Conservation (phyloP, 225 moss, liverwort and hornwort species). For the Pseudisothecium myosuroides region DNA sequence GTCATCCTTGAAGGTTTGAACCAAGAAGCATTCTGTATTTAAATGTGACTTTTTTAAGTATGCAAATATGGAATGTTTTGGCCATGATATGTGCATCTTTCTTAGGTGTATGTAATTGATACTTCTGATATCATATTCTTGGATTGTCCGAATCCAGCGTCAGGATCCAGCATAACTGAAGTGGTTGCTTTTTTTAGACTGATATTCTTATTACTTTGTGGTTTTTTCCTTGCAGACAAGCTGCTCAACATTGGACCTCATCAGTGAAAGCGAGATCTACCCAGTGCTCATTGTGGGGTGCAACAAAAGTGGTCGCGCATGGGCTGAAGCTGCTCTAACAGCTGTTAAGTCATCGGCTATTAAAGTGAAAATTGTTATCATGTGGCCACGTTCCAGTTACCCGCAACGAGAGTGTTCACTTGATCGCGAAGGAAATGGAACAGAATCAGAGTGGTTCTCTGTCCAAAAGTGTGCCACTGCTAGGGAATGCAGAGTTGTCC, state of each 20-base stretch:
- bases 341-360: conserved; percentile 10
- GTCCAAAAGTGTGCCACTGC: conserved; percentile 21
- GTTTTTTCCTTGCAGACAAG: neutral
- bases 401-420: neutral
- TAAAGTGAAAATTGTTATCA: conserved; percentile 37
- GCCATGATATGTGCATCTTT: neutral
- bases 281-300: conserved; percentile 61
- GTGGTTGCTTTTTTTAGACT: neutral
- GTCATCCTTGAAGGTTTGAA: conserved; percentile 32
- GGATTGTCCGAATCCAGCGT: neutral
- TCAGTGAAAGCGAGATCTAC: conserved; percentile 21
- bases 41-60: neutral
- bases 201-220: neutral
- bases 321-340: conserved; percentile 55
- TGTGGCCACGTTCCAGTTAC: conserved; percentile 42
- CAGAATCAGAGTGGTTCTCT: conserved; percentile 1
- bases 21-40: neutral
- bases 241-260: conserved; percentile 73
- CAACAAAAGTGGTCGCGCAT: conserved; percentile 47
- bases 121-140: neutral
- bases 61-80: neutral
- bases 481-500: conserved; percentile 16
- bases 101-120: neutral
- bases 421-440: neutral
- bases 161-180: neutral